Base-by-base conservation (phyloP, 805 yeast genomes). In the Metschnikowia anglica region DNA sequence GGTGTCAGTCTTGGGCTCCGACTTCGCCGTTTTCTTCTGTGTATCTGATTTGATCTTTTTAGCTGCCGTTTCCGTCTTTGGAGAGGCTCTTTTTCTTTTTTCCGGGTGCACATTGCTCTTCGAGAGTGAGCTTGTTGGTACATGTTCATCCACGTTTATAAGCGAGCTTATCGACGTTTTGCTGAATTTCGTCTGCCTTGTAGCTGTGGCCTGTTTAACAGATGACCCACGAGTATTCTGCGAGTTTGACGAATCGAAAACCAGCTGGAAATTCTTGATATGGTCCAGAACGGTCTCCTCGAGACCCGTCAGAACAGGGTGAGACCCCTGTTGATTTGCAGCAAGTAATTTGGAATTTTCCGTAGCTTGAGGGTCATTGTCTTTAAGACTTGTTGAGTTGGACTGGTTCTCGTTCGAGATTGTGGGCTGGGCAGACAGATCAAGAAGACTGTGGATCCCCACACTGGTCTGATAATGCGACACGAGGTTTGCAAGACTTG, bases 91-190 rank as follows among this genome's bases (percentile, higher is more conserved):
- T 26, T 41, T 52, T 19, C 43, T 45, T 23, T 41, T 39, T 26
- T 39, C 41, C 21, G 39, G 23, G 18, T 21, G 37, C n/a, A 31
- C 25, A 6, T 9, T 17, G 25, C n/a, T n/a, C 33, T 39, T 46
- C n/a, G 36, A 17, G 5, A 44, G 32, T 16, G 28, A 15, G 16
- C n/a, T n/a, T n/a, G n/a, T n/a, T n/a, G 34, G 41, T 29, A 5
- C 44, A 17, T 29, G 49, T 37, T 30, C 53, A 47, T 70, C 74
- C 10, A 54, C 43, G 50, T 70, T 70, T 41, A 70, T 69, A 31
- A 70, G 63, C 11, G 73, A 64, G 39, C 61, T 65, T 20, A 70
- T 70, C 5, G 72, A 66, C 0, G 74, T 60, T 38, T 60, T 66
- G 52, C 61, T 65, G 29, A 35, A 34, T 18, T 35, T 37, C 10